Evolutionary conservation across 2,329 filamentous ascomycete genomes (phyloP), one percentile per base, ranked within the genome.

Genomic region (Orbilia ellipsospora): DNA sequence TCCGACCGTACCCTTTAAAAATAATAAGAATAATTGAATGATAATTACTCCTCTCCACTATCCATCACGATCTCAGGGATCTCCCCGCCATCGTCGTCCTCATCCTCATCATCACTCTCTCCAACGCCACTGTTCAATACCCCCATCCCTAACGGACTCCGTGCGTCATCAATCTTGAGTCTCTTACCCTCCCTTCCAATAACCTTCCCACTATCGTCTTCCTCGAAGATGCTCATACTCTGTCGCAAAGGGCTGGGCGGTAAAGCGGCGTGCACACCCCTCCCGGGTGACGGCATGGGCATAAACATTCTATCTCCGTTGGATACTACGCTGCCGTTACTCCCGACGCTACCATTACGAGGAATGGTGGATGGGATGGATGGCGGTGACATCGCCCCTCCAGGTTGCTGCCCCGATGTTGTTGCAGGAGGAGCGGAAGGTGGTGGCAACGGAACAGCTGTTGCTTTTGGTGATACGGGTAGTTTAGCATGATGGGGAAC

Each of bases 31-130:
- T 36, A 10, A 36, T 36, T 1, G 5, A 36, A 36, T 36, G 10
- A 36, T 36, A 36, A 10, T 60, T 31, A 64, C 18, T 72, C 67
- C 13, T 72, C 73, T 50, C 67, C 67, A 31, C 67, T 72, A 48
- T 61, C 73, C 73, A 77, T 77, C n/a, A 72, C 61, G 44, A 77
- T 77, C 56, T 77, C 73, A 1, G 73, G 73, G n/a, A 77, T 77
- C 15, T 75, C 70, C 18, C 23, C 67, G 16, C 64, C 65, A 16
- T 70, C 65, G 20, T 70, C 66, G 18, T 75, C 70, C 13, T 55
- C 59, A 23, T 48, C 44, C 2, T 65, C 73, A 8, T 64, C 67
- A 2, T 48, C 67, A 18, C 65, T 54, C 12, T 48, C 40, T 16
- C 50, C 52, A 16, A 51, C 45, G 3, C 26, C 28, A 7, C 55